phyloP scores from a whole-genome alignment of 441 rosid genomes.

The Manihot esculenta region DNA sequence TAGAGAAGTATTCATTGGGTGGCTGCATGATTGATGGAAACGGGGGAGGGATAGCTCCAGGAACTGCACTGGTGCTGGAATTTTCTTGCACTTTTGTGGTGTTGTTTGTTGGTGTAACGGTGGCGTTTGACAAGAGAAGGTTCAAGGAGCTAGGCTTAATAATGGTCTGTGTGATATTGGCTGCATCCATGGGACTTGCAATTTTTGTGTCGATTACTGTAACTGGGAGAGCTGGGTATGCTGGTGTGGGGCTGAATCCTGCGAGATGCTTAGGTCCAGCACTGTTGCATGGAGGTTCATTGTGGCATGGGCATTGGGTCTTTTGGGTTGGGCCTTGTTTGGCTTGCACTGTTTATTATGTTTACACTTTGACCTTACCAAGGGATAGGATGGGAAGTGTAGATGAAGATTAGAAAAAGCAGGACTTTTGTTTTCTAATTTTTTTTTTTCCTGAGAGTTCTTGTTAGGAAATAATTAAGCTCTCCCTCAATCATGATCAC shows the following conservation, averaged over 20 bases:
- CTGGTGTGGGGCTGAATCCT: conserved; percentile 43
- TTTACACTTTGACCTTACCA: conserved; percentile 33
- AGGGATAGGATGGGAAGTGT: conserved; percentile 13
- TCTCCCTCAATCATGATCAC: too few relatives aligned
- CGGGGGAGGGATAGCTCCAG: conserved; percentile 25
- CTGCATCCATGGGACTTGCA: conserved; percentile 36
- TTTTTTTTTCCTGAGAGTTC: too few relatives aligned
- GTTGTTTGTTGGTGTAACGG: conserved; percentile 38
- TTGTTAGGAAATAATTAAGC: too few relatives aligned
- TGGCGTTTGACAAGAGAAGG: conserved; percentile 40
- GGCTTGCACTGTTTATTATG: conserved; percentile 36
- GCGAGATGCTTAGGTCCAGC: conserved; percentile 51
- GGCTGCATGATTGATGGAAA: conserved; percentile 33
- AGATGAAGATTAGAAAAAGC: neutral
- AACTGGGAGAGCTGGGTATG: conserved; percentile 38
- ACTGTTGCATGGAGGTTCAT: conserved; percentile 34
- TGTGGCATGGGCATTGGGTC: conserved; percentile 58
- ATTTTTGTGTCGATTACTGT: conserved; percentile 43
- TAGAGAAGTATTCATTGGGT: conserved; percentile 35
- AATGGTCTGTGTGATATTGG: conserved; percentile 35
- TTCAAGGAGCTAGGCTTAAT: conserved; percentile 40
- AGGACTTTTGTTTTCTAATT: too few relatives aligned
- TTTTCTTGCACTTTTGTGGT: conserved; percentile 44
- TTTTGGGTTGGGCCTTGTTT: conserved; percentile 49
- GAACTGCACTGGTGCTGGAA: conserved; percentile 36